Percentiles rank a stretch among this genome's conserved stretches.
These are phyloP conservation scores for Benincasa hispida DNA, from an alignment of 306 rosid genomes.

Conservation along the genomic window DNA sequence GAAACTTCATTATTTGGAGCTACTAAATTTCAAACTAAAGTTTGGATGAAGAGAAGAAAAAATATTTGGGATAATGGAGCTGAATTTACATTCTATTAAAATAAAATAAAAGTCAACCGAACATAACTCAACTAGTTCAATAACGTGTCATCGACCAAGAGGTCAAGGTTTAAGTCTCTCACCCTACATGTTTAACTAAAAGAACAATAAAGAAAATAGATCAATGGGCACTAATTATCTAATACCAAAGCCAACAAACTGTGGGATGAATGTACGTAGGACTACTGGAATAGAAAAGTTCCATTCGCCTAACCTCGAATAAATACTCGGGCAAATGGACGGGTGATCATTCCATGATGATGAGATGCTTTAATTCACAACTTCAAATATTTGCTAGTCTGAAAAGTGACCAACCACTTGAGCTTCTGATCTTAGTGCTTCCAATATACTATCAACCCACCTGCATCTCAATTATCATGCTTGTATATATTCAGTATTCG, in stretches of 20 bases:
- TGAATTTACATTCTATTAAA: constrained; percentile 6
- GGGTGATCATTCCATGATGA: not conserved
- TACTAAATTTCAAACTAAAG: not conserved
- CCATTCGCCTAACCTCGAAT: not conserved
- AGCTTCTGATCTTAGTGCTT: constrained; percentile 46
- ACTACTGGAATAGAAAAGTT: not conserved
- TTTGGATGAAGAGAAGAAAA: not conserved
- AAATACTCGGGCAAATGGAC: not conserved
- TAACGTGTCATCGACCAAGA: no score
- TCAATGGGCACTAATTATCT: not conserved
- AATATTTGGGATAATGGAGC: not conserved
- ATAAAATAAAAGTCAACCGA: not conserved
- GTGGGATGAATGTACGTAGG: not conserved
- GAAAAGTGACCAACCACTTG: constrained; percentile 19
- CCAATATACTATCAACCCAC: constrained; percentile 83
- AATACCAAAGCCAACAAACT: not conserved
- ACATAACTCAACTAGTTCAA: no score
- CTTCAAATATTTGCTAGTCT: not conserved
- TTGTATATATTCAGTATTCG: not conserved
- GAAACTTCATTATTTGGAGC: not conserved
- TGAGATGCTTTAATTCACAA: not conserved
- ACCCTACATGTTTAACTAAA: no score
- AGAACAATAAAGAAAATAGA: not conserved
- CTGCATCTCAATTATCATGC: constrained; percentile 15
- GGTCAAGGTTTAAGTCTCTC: no score